Evolutionary conservation across 2,329 filamentous ascomycete genomes (phyloP).

Genomic region (Trichophyton schoenleinii): DNA sequence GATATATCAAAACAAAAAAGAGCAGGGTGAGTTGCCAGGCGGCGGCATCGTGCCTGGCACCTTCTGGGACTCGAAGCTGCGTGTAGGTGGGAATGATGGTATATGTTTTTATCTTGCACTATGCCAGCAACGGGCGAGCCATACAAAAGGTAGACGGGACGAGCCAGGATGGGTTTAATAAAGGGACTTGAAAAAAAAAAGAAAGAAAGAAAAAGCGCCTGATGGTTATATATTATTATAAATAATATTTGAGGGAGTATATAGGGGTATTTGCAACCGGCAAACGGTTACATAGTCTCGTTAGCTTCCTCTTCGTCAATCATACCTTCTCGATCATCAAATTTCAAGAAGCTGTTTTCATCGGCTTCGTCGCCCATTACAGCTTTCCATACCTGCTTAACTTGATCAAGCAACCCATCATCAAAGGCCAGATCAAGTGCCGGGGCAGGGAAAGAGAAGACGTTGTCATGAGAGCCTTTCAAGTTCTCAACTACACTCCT

Average conservation of each 20-base stretch:
- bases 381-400: constrained; percentile 57
- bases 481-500: constrained; percentile 8
- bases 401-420: constrained; percentile 53
- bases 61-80: too few species aligned
- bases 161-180: too few species aligned
- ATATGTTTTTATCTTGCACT: too few species aligned
- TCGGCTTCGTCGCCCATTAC: constrained; percentile 43
- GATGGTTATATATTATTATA: not conserved
- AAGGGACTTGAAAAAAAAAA: too few species aligned
- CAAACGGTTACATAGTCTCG: not conserved
- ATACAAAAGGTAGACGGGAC: too few species aligned
- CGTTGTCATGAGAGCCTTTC: constrained; percentile 27
- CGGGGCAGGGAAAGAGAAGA: constrained; percentile 47
- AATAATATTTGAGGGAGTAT: not conserved
- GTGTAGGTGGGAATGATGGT: too few species aligned
- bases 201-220: not conserved
- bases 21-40: too few species aligned
- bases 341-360: constrained; percentile 57
- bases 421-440: constrained; percentile 60
- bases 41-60: too few species aligned
- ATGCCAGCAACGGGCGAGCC: too few species aligned
- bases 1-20: too few species aligned
- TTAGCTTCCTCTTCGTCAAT: constrained; percentile 35
- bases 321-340: constrained; percentile 58
- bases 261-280: not conserved